Evolutionary conservation across 2,329 filamentous ascomycete species (phyloP).

Genomic region (Triangularia setosa): DNA sequence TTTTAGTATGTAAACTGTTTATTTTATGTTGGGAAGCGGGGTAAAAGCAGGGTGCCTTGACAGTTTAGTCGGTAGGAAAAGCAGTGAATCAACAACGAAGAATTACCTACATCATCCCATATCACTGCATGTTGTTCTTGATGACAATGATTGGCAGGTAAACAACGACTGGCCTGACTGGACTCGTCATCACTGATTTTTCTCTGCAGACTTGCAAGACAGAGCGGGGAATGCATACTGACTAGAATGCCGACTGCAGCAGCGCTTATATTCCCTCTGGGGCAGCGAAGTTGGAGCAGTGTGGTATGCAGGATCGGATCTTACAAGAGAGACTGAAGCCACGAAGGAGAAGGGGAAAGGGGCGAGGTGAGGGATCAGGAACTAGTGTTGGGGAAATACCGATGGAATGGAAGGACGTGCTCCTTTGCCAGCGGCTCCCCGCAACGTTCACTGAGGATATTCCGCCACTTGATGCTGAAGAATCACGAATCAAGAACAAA

Average conservation of each 20-base stretch:
- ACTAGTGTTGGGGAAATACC: not conserved
- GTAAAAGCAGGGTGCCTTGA: not conserved
- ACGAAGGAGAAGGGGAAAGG: not conserved
- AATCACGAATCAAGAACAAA: not conserved
- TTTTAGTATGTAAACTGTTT: slow-evolving; percentile 21
- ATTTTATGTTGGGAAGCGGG: not conserved
- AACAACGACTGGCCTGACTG: not conserved
- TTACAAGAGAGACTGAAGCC: not conserved
- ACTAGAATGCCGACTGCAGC: not conserved
- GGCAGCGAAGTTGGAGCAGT: too few species aligned
- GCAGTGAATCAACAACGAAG: not conserved
- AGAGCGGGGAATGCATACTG: not conserved
- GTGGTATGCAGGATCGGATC: too few species aligned
- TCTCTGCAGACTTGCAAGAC: not conserved
- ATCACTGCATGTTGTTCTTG: not conserved
- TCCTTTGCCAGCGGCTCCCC: not conserved
- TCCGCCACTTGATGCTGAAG: not conserved
- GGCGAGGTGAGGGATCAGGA: too few species aligned
- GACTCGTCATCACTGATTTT: not conserved
- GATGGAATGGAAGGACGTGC: not conserved
- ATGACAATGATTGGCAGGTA: not conserved
- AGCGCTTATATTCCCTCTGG: not conserved
- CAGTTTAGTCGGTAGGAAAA: not conserved
- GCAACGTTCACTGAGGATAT: not conserved
- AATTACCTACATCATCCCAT: not conserved